phyloP scores from a whole-genome alignment of 768 basidiomycete genomes.

The Cyathus striatus region DNA sequence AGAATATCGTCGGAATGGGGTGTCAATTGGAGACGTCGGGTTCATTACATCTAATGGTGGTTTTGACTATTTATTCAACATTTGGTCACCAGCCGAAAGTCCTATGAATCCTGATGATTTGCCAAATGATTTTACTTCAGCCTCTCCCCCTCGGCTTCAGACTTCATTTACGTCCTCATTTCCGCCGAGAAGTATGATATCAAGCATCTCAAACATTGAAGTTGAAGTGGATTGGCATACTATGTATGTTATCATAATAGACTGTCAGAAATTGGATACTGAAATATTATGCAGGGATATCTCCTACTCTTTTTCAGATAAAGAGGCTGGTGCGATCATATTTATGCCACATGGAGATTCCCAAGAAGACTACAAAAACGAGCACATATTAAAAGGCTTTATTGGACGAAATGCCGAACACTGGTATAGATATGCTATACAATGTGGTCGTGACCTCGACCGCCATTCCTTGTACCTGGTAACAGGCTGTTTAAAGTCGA shows the following conservation, averaged over 20 bases:
- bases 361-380: slow-evolving; percentile 2
- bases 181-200: background rate
- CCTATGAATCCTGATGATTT: too few species aligned
- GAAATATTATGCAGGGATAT: background rate
- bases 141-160: too few species aligned
- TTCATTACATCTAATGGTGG: slow-evolving; percentile 8
- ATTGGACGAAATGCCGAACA: background rate
- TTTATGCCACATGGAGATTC: slow-evolving; percentile 8
- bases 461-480: slow-evolving; percentile 4
- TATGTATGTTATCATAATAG: background rate
- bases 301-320: background rate
- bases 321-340: slow-evolving; percentile 5
- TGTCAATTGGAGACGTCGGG: slow-evolving; percentile 10
- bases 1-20: slow-evolving; percentile 2
- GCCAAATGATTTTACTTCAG: background rate
- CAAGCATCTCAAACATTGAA: background rate
- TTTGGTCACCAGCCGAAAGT: background rate
- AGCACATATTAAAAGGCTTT: background rate
- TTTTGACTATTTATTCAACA: slow-evolving; percentile 5
- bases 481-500: slow-evolving; percentile 4
- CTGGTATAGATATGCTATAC: slow-evolving; percentile 2
- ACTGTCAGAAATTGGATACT: background rate
- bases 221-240: background rate
- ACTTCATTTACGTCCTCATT: too few species aligned
- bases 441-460: background rate